phyloP scores from a whole-genome alignment of 78 protist genomes.

The Carpediemonas membranifera region DNA sequence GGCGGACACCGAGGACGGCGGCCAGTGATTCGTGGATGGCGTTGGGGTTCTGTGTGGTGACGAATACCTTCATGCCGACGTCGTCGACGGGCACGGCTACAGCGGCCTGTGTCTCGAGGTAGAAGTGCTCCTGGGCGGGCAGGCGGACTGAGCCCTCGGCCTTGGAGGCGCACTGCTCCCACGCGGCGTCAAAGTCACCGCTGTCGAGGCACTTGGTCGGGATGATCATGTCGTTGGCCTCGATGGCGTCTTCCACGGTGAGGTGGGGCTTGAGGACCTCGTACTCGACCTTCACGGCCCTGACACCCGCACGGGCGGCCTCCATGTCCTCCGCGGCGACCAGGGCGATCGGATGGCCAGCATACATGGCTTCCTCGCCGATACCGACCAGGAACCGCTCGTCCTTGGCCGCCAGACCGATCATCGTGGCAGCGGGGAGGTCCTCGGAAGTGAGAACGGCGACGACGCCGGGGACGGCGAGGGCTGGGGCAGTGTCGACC shows the following conservation, averaged over 20 bases:
- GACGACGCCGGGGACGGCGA: neutral
- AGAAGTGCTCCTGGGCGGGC: slow-evolving; percentile 82
- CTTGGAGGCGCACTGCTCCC: neutral
- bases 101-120: slow-evolving; percentile 67
- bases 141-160: slow-evolving; percentile 1
- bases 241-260: neutral
- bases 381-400: neutral
- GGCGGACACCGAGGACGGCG: slow-evolving; percentile 55
- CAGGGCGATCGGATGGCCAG: slow-evolving; percentile 55
- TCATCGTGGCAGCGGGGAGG: neutral
- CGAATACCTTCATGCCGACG: neutral
- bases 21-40: neutral
- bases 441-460: neutral
- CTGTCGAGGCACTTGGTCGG: neutral
- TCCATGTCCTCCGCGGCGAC: slow-evolving; percentile 46
- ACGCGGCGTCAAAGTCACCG: neutral
- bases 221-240: too few species aligned
- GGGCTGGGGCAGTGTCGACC: neutral
- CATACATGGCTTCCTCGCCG: neutral
- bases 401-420: neutral
- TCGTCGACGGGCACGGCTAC: slow-evolving; percentile 70
- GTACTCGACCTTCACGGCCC: slow-evolving; percentile 51
- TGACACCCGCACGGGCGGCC: neutral
- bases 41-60: slow-evolving; percentile 29
- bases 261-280: slow-evolving; percentile 21